A percentile compares a stretch with the other conserved stretches of the same genome.
phyloP scores from a whole-genome alignment of 352 stramenopile species.

The Phytophthora fragariae region DNA sequence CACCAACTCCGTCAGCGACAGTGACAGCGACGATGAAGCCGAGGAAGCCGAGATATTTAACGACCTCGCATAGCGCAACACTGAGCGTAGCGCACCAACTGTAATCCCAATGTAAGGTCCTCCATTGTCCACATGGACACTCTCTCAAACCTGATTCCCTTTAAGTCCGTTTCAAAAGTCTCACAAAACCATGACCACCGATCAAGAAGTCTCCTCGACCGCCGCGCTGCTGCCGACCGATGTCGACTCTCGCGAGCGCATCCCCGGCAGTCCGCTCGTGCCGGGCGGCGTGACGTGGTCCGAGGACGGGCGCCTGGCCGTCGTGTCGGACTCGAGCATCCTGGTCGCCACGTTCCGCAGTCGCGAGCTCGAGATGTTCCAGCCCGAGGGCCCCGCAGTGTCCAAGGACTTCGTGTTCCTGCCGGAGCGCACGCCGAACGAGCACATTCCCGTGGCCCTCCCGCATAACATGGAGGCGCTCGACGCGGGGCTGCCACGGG shows the following conservation, averaged over 20 bases:
- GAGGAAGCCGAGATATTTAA: slow-evolving; percentile 33
- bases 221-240: slow-evolving; percentile 33
- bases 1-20: not conserved
- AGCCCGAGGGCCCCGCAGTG: slow-evolving; percentile 75
- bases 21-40: slow-evolving; percentile 9
- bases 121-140: slow-evolving; percentile 15
- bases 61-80: slow-evolving; percentile 19
- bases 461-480: slow-evolving; percentile 55
- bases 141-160: not conserved
- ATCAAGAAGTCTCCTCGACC: slow-evolving; percentile 13
- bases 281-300: slow-evolving; percentile 74
- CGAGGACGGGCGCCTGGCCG: slow-evolving; percentile 74
- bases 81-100: not conserved
- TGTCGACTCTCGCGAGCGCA: slow-evolving; percentile 68
- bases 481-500: slow-evolving; percentile 35
- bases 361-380: slow-evolving; percentile 83
- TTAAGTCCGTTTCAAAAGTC: not conserved
- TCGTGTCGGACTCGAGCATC: slow-evolving; percentile 79
- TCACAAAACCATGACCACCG: slow-evolving; percentile 27
- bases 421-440: slow-evolving; percentile 43
- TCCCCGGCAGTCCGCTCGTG: slow-evolving; percentile 74
- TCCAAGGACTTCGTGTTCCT: slow-evolving; percentile 88
- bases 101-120: not conserved
- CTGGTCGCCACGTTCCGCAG: slow-evolving; percentile 83
- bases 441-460: slow-evolving; percentile 62